Percentiles rank a stretch among this genome's conserved stretches.
Conservation (phyloP, 306 rosid species). For the Albizia julibrissin region DNA sequence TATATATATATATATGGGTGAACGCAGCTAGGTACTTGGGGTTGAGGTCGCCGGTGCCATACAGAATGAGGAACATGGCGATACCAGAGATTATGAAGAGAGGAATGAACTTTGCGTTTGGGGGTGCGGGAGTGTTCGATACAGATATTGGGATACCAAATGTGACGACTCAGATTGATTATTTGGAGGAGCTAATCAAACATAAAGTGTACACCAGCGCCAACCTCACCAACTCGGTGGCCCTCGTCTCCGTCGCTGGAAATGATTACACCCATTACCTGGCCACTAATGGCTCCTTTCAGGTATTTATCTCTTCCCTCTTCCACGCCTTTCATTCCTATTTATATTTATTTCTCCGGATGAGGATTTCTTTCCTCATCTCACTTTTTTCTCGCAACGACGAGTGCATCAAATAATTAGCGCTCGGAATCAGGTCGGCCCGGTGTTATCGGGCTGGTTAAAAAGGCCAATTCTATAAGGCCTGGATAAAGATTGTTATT, state of each 20-base stretch:
- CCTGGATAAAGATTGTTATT: too few species aligned
- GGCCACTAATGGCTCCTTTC: conserved; percentile 33
- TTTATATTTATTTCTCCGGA: not conserved
- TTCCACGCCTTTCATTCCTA: not conserved
- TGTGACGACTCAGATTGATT: conserved; percentile 60
- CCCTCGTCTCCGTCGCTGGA: conserved; percentile 58
- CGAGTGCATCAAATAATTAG: not conserved
- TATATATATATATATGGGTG: not conserved
- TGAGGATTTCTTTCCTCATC: not conserved
- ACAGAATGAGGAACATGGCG: conserved; percentile 40
- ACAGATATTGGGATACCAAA: conserved; percentile 42
- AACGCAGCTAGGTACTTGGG: conserved; percentile 52
- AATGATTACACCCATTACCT: conserved; percentile 49
- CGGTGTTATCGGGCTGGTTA: too few species aligned
- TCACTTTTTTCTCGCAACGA: not conserved
- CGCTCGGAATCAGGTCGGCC: too few species aligned
- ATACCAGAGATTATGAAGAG: conserved; percentile 35
- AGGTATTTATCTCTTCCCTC: conserved; percentile 33
- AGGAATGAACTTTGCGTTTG: conserved; percentile 63
- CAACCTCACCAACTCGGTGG: conserved; percentile 46
- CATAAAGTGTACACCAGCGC: conserved; percentile 27
- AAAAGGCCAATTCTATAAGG: too few species aligned
- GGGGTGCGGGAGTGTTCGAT: conserved; percentile 64
- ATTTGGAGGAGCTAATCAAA: conserved; percentile 39
- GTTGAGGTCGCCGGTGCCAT: conserved; percentile 57